Percentiles rank a stretch among this genome's conserved stretches.
Conservation (phyloP, 106 monocot species). For the Dendrobium nobile region DNA sequence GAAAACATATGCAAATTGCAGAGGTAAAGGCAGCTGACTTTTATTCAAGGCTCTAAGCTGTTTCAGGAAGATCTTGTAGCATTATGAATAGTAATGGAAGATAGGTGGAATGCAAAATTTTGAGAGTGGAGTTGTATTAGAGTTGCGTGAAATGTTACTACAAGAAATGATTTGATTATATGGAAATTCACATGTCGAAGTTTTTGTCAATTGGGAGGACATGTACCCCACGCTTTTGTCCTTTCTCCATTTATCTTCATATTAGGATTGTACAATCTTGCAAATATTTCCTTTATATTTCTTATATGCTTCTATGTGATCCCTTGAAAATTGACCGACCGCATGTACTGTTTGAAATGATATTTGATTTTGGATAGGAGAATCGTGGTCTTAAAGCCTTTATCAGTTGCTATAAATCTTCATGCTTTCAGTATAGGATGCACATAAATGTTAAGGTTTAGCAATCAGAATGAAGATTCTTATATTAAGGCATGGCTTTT, state of each 20-base stretch:
- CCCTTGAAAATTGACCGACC: not conserved
- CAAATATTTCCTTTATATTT: not conserved
- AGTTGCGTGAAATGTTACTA: not conserved
- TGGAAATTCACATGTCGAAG: not conserved
- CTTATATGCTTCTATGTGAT: not conserved
- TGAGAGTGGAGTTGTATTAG: not conserved
- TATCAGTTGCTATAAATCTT: not conserved
- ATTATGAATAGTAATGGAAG: not conserved
- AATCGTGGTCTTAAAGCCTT: not conserved
- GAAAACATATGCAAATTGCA: not conserved
- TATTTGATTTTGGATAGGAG: not conserved
- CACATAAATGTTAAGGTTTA: not conserved
- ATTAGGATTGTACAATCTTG: not conserved
- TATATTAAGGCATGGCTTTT: not conserved
- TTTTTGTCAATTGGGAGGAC: not conserved
- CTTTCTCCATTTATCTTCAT: not conserved
- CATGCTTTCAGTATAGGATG: not conserved
- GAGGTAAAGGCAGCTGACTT: not conserved
- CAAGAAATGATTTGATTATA: not conserved
- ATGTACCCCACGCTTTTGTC: not conserved
- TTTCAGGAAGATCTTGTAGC: not conserved
- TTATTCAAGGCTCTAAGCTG: constrained; percentile 3
- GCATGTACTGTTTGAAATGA: not conserved
- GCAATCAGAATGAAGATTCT: not conserved
- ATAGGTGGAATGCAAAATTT: not conserved